Evolutionary conservation across 371 early-diverging fungal genomes (phyloP).

Genomic region (Rhizopus stolonifer): DNA sequence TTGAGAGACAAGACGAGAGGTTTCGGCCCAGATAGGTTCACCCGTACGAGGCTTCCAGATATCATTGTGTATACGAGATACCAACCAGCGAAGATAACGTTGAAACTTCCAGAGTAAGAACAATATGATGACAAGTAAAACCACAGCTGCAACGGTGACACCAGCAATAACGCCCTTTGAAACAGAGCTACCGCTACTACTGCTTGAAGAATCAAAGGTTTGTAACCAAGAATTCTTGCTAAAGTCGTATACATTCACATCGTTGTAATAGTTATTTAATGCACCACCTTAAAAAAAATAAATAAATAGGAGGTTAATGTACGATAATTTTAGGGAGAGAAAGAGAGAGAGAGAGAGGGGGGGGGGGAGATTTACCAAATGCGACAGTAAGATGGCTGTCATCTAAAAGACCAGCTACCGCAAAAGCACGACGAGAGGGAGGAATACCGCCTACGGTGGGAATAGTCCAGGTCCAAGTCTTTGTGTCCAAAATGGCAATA

Average conservation of each 20-base stretch:
- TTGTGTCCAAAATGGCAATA: constrained; percentile 42
- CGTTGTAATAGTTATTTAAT: constrained; percentile 38
- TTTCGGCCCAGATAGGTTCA: constrained; percentile 54
- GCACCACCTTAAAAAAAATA: constrained; percentile 23
- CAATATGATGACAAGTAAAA: constrained; percentile 26
- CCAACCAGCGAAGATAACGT: constrained; percentile 35
- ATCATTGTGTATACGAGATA: constrained; percentile 37
- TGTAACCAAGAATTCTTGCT: constrained; percentile 32
- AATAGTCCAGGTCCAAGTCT: constrained; percentile 40
- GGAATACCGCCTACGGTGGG: constrained; percentile 34
- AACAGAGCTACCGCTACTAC: constrained; percentile 10
- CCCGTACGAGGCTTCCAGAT: constrained; percentile 47
- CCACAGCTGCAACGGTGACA: constrained; percentile 38
- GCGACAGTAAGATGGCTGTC: constrained; percentile 31
- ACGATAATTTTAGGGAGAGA: not conserved
- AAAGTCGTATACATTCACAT: constrained; percentile 41
- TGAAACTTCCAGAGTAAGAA: constrained; percentile 50
- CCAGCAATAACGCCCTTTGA: constrained; percentile 46
- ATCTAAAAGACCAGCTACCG: constrained; percentile 34
- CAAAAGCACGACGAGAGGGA: constrained; percentile 43
- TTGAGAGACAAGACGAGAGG: constrained; percentile 41
- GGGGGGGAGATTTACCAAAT: no score
- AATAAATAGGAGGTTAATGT: not conserved
- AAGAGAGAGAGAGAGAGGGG: not conserved
- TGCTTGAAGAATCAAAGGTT: constrained; percentile 11